Base-by-base conservation (phyloP, 2,329 filamentous ascomycete species). In the Fusarium gaditjirri region DNA sequence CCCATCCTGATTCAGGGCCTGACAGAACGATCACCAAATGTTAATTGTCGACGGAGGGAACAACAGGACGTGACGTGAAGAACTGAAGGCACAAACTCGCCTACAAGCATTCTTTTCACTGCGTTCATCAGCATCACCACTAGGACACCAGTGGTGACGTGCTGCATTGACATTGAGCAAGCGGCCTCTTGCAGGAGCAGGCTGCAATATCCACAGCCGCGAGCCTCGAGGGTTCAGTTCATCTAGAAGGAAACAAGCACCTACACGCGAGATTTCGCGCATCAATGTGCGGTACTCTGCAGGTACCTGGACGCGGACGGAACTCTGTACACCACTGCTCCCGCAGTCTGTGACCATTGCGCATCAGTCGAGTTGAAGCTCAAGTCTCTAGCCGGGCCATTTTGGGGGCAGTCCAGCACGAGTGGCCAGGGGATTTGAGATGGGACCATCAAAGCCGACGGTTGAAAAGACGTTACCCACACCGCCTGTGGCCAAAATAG, bases 401-500 rank as follows among this genome's bases (percentile, higher is more conserved):
- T 72, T 74, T 73, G 71, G 69, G 69, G 62, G 71, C 70, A 60
- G 71, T 57, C 68, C 62, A 72, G 58, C 52, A 46, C 61, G 60
- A 68, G 60, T 53, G 44, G 54, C 70, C 50, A 60, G 69, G 69
- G 65, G 49, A 65, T 65, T 47, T 36, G 42, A 56, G 60, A 33
- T 49, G 73, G 55, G 62, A 61, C 68, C 71, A 71, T 69, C 71
- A 29, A 61, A 54, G 52, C 53, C 55, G 58, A 70, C 61, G 44
- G 64, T 72, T 72, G 65, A 59, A 54, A 54, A 43, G 61, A 54
- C 52, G 61, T 68, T 71, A 75, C 70, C 73, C 77, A 79, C 78
- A 80, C 79, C 80, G 78, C 79, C 73, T 78, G 73, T 76, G 78
- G 75, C 73, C 77, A 76, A 77, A 77, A 78, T 75, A 78, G 75